Conservation (phyloP, 805 yeast species). For the Candida succiphila region DNA sequence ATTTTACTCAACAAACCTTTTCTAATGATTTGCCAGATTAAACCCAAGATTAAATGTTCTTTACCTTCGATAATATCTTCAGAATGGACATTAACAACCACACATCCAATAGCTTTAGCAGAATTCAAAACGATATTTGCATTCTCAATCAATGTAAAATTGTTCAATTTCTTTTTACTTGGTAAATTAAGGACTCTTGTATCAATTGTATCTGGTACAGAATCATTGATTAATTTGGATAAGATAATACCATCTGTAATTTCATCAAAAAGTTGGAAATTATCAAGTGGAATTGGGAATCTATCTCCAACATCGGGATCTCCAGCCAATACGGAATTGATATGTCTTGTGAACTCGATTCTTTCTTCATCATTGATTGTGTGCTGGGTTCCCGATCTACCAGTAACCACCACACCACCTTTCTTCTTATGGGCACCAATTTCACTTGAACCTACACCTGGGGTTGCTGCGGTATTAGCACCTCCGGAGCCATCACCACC, state of each 20-base stretch:
- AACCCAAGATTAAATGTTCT: constrained; percentile 82
- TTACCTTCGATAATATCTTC: constrained; percentile 91
- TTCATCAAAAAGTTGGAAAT: constrained; percentile 94
- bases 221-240: constrained; percentile 90
- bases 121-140: constrained; percentile 97
- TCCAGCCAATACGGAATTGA: constrained; percentile 83
- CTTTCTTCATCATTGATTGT: constrained; percentile 97
- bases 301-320: constrained; percentile 78
- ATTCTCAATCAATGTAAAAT: constrained; percentile 92
- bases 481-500: constrained; percentile 42
- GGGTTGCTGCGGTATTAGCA: too few species aligned
- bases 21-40: constrained; percentile 96
- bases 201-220: constrained; percentile 97
- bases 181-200: constrained; percentile 93
- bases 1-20: constrained; percentile 91
- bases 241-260: constrained; percentile 91
- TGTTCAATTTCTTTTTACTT: constrained; percentile 71
- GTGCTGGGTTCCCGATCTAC: constrained; percentile 86
- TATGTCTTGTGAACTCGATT: constrained; percentile 90
- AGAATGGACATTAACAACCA: constrained; percentile 94
- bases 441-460: too few species aligned
- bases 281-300: constrained; percentile 86
- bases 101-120: constrained; percentile 98
- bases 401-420: constrained; percentile 60
- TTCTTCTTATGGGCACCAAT: too few species aligned